Conservation (phyloP, 495 filamentous ascomycete species). For the Penicillium alfredii region DNA sequence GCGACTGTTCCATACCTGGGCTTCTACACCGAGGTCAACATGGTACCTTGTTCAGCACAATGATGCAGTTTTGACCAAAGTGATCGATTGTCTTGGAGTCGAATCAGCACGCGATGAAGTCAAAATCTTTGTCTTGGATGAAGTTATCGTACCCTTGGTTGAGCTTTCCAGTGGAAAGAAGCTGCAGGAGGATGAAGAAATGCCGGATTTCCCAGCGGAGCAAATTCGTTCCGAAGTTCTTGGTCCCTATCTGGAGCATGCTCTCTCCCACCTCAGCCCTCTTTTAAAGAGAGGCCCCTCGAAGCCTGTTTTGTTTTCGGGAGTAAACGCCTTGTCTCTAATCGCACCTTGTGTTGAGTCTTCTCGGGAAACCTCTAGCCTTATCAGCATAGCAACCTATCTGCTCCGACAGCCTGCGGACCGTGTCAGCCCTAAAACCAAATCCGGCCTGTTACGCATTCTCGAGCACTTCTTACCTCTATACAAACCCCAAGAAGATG, state of each 20-base stretch:
- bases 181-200: constrained; percentile 41
- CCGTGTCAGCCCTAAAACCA: constrained; percentile 74
- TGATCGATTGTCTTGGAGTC: constrained; percentile 65
- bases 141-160: constrained; percentile 61
- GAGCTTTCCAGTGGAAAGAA: constrained; percentile 45
- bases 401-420: constrained; percentile 77
- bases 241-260: constrained; percentile 59
- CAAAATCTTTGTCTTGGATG: constrained; percentile 68
- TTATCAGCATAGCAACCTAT: constrained; percentile 70
- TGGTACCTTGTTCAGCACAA: constrained; percentile 63
- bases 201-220: constrained; percentile 42
- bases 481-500: constrained; percentile 46
- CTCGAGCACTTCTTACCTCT: constrained; percentile 69
- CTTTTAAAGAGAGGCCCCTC: constrained; percentile 66
- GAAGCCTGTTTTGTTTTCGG: constrained; percentile 67
- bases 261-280: constrained; percentile 59
- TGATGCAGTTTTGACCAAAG: constrained; percentile 53
- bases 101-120: constrained; percentile 83
- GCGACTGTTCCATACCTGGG: constrained; percentile 76
- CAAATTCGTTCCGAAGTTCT: constrained; percentile 59
- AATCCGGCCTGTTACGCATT: constrained; percentile 69
- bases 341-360: constrained; percentile 68
- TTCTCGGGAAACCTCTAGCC: constrained; percentile 60
- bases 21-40: constrained; percentile 56
- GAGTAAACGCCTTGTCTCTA: constrained; percentile 68